phyloP scores from a whole-genome alignment of 257 asterid genomes.

The Galeopsis tetrahit region DNA sequence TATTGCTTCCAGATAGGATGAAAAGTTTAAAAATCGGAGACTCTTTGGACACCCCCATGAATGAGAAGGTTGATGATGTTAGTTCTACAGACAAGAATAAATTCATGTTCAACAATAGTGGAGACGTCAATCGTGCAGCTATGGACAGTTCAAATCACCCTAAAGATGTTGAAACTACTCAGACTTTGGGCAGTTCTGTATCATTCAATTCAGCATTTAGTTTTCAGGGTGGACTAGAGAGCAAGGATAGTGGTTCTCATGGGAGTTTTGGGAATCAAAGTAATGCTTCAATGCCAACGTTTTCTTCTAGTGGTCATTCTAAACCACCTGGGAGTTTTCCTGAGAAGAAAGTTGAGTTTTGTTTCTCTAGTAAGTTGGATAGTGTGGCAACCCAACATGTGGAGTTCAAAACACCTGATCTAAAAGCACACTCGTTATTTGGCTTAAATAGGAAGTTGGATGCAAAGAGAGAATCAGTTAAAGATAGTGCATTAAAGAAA shows the following conservation, averaged over 20 bases:
- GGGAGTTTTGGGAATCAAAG: slow-evolving; percentile 41
- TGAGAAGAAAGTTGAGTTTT: slow-evolving; percentile 58
- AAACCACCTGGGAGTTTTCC: slow-evolving; percentile 41
- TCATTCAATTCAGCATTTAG: slow-evolving; percentile 43
- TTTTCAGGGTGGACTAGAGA: slow-evolving; percentile 51
- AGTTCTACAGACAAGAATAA: slow-evolving; percentile 28
- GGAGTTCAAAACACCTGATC: slow-evolving; percentile 69
- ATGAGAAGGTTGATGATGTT: slow-evolving; percentile 38
- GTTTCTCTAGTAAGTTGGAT: slow-evolving; percentile 55
- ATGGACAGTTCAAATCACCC: slow-evolving; percentile 28
- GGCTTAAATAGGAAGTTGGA: slow-evolving; percentile 63
- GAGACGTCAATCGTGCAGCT: slow-evolving; percentile 29
- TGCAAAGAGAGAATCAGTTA: slow-evolving; percentile 58
- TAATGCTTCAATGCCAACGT: slow-evolving; percentile 40
- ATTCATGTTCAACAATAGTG: slow-evolving; percentile 26
- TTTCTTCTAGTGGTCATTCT: slow-evolving; percentile 41
- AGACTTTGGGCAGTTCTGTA: slow-evolving; percentile 42
- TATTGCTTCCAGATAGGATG: slow-evolving; percentile 41
- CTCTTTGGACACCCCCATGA: slow-evolving; percentile 27
- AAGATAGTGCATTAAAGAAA: slow-evolving; percentile 65
- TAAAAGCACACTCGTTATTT: slow-evolving; percentile 50
- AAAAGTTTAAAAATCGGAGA: slow-evolving; percentile 43
- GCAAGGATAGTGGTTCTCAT: slow-evolving; percentile 34
- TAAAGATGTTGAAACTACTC: slow-evolving; percentile 32
- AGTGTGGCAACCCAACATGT: slow-evolving; percentile 40